Evolutionary conservation across 495 filamentous ascomycete genomes (phyloP).

Genomic region (Neurospora sp.): DNA sequence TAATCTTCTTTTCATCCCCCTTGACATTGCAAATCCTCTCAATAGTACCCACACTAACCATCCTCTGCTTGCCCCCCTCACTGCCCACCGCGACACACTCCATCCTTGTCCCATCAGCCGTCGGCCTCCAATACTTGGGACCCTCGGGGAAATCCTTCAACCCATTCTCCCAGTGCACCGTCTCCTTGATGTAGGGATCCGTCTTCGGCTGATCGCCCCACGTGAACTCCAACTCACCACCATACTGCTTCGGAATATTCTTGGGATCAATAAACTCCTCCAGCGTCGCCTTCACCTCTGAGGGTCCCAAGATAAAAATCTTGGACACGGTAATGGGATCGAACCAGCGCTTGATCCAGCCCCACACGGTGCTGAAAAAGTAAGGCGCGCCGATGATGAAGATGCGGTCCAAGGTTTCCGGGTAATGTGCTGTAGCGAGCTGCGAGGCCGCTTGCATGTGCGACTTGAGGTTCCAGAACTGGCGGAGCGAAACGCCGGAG

Average conservation of each 20-base stretch:
- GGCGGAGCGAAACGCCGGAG: slow-evolving; percentile 68
- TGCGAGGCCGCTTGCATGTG: slow-evolving; percentile 87
- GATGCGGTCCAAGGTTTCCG: slow-evolving; percentile 78
- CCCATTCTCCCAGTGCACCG: slow-evolving; percentile 39
- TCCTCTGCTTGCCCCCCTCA: slow-evolving; percentile 22
- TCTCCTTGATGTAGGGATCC: slow-evolving; percentile 47
- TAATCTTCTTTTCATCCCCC: slow-evolving; percentile 2
- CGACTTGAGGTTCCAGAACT: slow-evolving; percentile 84
- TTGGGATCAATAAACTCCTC: slow-evolving; percentile 67
- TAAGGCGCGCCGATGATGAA: slow-evolving; percentile 83
- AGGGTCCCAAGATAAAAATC: slow-evolving; percentile 70
- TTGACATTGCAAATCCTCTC: slow-evolving; percentile 25
- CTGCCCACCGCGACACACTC: slow-evolving; percentile 38
- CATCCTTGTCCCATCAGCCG: slow-evolving; percentile 28
- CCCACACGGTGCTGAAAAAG: slow-evolving; percentile 91
- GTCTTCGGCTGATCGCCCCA: slow-evolving; percentile 62
- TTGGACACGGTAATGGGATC: slow-evolving; percentile 88
- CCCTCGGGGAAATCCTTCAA: slow-evolving; percentile 36
- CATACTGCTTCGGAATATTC: slow-evolving; percentile 76
- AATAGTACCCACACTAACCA: slow-evolving; percentile 29
- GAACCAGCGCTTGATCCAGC: slow-evolving; percentile 94
- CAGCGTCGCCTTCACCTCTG: slow-evolving; percentile 63
- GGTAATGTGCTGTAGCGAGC: slow-evolving; percentile 85
- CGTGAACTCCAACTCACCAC: slow-evolving; percentile 69
- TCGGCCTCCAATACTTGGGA: slow-evolving; percentile 37